Evolutionary conservation across 1,284 basidiomycete genomes (phyloP).

Genomic region (Ganoderma boninense): DNA sequence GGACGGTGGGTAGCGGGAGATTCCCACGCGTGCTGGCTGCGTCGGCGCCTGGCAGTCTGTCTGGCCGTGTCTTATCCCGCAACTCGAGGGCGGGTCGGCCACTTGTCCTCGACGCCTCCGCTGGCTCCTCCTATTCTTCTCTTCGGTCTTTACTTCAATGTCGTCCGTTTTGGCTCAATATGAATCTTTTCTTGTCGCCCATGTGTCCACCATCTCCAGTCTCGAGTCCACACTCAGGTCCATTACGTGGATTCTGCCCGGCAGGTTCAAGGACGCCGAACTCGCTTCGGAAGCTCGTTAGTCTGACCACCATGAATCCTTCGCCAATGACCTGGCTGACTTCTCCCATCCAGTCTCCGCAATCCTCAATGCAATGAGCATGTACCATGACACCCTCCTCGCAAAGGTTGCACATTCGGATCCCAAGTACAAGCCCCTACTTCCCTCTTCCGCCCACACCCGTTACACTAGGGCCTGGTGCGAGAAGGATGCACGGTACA

Average conservation of each 20-base stretch:
- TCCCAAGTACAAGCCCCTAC: slow-evolving; percentile 72
- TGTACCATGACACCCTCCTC: slow-evolving; percentile 90
- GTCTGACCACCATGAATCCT: slow-evolving; percentile 46
- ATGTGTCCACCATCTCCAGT: slow-evolving; percentile 85
- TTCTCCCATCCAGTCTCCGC: slow-evolving; percentile 64
- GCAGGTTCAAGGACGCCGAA: slow-evolving; percentile 96
- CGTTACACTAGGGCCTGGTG: slow-evolving; percentile 89
- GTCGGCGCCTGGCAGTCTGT: slow-evolving; percentile 7
- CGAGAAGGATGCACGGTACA: slow-evolving; percentile 71
- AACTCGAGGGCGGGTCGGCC: slow-evolving; percentile 35
- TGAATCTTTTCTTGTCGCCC: slow-evolving; percentile 84
- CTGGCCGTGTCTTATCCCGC: slow-evolving; percentile 25
- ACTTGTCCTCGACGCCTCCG: slow-evolving; percentile 24
- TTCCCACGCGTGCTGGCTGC: slow-evolving; percentile 26
- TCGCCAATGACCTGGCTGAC: slow-evolving; percentile 19
- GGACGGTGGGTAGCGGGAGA: slow-evolving; percentile 19
- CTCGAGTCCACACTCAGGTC: slow-evolving; percentile 90
- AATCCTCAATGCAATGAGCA: slow-evolving; percentile 76
- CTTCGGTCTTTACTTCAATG: slow-evolving; percentile 45
- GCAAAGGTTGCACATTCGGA: slow-evolving; percentile 68
- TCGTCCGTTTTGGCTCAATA: slow-evolving; percentile 67
- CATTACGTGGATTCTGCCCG: slow-evolving; percentile 94
- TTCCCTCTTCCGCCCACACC: slow-evolving; percentile 73
- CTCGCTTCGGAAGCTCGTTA: slow-evolving; percentile 90
- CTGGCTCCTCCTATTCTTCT: slow-evolving; percentile 26